Base-by-base conservation (phyloP, 169 alveolate genomes). In the Eimeria zaria region DNA sequence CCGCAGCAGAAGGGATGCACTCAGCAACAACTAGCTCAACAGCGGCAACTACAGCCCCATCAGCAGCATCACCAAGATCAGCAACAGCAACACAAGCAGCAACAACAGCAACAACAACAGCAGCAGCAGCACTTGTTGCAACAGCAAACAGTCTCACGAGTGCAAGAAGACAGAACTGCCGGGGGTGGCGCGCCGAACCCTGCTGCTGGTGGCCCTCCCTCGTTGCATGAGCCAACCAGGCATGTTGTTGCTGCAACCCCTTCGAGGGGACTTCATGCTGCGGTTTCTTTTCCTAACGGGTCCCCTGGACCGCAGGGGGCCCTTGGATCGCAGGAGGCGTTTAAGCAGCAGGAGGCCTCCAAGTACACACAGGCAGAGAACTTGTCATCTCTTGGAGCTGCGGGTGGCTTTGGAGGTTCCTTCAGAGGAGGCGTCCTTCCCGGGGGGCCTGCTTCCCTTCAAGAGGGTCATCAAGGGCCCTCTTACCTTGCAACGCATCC, bases 61-160 rank as follows among this genome's bases (percentile, higher is more conserved):
- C 85, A 74, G 85, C 85, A 36, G n/a, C 48, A 16, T 39, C 81
- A 16, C 41, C 84, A 73, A 6, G 55, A 73, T 7, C 84, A 73
- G 84, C 84, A 73, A 44, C 48, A 0, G 53, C 84, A 73, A 53
- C 84, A 33, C 48, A 51, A 73, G 36, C 84, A 73, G 30, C 84
- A 73, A 30, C 84, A 73, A 18, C 48, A 33, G 48, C 83, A 39
- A 36, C 84, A 73, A 30, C 84, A 1, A 22, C 84, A 73, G 48
- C 81, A 71, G 81, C 81, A 71, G 81, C 81, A 71, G 48, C 39
- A 6, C 64, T 3, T 8, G 87, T 62, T 41, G 87, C 87, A 76
- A 62, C 39, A 76, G 87, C 60, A 0, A 67, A n/a, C 46, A 1
- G 48, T 18, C 11, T 12, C 27, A 33, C 48, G 78, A 67, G 22